These are phyloP conservation scores for Casuarina cunninghamiana DNA, from an alignment of 306 rosid species.

Conservation along the genomic window DNA sequence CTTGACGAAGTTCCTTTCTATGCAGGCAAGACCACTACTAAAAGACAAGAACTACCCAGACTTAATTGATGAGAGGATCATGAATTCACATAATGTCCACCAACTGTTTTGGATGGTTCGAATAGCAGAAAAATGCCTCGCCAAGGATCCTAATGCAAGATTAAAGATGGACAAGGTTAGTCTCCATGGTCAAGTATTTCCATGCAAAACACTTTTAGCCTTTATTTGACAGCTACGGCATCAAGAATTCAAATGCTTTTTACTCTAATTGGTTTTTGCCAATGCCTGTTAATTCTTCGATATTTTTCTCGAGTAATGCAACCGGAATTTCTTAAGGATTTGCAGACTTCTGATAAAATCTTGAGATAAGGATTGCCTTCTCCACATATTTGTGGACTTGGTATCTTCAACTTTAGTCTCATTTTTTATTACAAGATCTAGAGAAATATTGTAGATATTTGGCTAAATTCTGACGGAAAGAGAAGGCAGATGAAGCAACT, in stretches of 20 bases:
- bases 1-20: background rate
- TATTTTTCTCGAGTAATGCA: background rate
- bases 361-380: background rate
- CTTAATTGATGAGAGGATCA: conserved; percentile 63
- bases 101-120: conserved; percentile 87
- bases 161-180: conserved; percentile 56
- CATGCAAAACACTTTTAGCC: background rate
- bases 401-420: background rate
- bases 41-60: conserved; percentile 79
- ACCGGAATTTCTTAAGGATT: background rate
- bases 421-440: background rate
- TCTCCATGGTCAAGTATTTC: background rate
- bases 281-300: background rate
- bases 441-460: background rate
- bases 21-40: conserved; percentile 68
- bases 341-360: background rate
- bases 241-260: background rate
- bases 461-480: background rate
- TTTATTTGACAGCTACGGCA: background rate
- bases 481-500: background rate
- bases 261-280: background rate
- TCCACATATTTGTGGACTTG: background rate
- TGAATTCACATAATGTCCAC: conserved; percentile 50
- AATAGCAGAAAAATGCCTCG: conserved; percentile 72
- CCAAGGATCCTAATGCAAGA: conserved; percentile 70